Base-by-base conservation (phyloP, 768 basidiomycete species). In the Exidia glandulosa region DNA sequence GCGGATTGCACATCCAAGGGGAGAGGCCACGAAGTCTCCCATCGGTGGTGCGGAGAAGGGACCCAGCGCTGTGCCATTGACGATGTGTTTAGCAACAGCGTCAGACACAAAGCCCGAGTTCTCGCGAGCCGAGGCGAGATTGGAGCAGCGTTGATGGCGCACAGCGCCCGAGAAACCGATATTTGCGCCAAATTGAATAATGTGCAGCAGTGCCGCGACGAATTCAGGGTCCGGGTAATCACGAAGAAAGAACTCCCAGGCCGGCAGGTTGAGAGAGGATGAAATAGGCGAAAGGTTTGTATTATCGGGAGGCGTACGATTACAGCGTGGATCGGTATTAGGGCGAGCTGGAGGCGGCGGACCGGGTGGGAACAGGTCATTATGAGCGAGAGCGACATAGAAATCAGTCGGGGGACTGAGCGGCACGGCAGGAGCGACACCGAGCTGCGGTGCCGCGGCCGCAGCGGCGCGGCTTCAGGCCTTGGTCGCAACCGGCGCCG, bases 281-380 rank as follows among this genome's bases (percentile, higher is more conserved):
- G 6, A 13, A 27, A 58, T 33, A 58, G 5, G 32, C 4, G 57
- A 33, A 5, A 58, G 57, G 6, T 6, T 37, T 23, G 32, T 16
- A 5, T 12, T 19, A 13, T 32, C 25, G 13, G 14, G 33, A 25
- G 57, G 57, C 6, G 33, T 13, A 27, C 23, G 32, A 41, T 58
- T 58, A 33, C 57, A 58, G 31, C 57, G 34, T 4, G 34, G 58
- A 47, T 59, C 41, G 9, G 41, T 59, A 31, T 59, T 59, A 1
- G 58, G 58, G 41, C 41, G 45, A 1, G 47, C 9, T 1, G 41
- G 30, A 50, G 48, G 30, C 3, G 32, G 52, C 2, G n/a, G 47
- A 19, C 19, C 32, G 13, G 27, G 30, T 29, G n/a, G 54, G 29
- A 29, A 34, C 10, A 52, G 59, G 23, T 14, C 2, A 59, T 25